Evolutionary conservation across 768 basidiomycete species (phyloP), one percentile per base, ranked within the genome.

Genomic region (Tremella fuciformis): DNA sequence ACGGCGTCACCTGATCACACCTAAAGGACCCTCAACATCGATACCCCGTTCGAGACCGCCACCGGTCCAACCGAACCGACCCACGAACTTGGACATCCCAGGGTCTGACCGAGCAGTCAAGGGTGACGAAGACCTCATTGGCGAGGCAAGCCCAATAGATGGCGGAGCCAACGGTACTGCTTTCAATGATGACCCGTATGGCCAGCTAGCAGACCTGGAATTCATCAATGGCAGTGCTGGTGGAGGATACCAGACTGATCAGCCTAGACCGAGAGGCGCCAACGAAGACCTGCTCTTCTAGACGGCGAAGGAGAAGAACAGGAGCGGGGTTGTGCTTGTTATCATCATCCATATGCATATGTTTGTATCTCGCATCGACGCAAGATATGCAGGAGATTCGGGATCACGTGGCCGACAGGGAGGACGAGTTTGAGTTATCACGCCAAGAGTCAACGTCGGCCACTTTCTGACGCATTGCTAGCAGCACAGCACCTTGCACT

Each of bases 181-280:
- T 29, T 41, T 19, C n/a, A 29, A 46, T 6, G 49, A 68, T 38
- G 90, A 93, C 77, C 90, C 90, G 21, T 96, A 96, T 74, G 89
- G 88, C 4, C 86, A 86, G 61, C 77, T 96, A 54, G 88, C 82
- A 64, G 82, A 73, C 57, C 53, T 75, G 26, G 73, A 75, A n/a
- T 72, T 73, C 50, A 54, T 50, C 1, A 56, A 60, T 51, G 58
- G 59, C 13, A 46, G 34, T 22, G 63, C 57, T 15, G 61, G 55
- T n/a, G 66, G 84, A 50, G 72, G 69, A 8, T 77, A 77, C 57
- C 63, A 82, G 41, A 85, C 84, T 22, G 89, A 92, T 75, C 82
- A 84, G 70, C 89, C 90, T 46, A 81, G 81, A 53, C 85, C 88
- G 51, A 78, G 79, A 58, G 77, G 80, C 50, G 83, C 83, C 52